Conservation (phyloP, 1,284 basidiomycete genomes). For the Schizophyllum commune region DNA sequence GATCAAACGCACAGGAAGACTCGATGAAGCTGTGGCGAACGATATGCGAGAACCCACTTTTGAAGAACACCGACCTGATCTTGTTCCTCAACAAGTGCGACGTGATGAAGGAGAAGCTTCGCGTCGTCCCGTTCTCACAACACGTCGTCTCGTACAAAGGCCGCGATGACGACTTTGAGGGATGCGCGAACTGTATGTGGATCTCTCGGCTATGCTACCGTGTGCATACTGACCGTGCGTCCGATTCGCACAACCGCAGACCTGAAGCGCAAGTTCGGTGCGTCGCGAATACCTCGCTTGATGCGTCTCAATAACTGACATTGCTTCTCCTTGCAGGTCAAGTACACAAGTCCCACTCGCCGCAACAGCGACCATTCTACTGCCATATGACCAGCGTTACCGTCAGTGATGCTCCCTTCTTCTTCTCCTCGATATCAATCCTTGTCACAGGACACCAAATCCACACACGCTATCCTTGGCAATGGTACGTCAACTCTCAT, state of each 20-base stretch:
- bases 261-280: neutral
- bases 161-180: neutral
- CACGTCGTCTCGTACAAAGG: neutral
- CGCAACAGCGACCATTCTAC: neutral
- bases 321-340: neutral
- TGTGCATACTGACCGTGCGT: neutral
- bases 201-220: neutral
- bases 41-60: neutral
- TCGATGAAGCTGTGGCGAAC: neutral
- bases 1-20: neutral
- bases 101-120: neutral
- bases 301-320: neutral
- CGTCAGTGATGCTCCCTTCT: neutral
- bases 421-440: neutral
- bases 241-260: neutral
- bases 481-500: neutral
- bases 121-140: neutral
- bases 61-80: conserved; percentile 4
- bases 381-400: neutral
- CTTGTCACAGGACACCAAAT: neutral
- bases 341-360: neutral
- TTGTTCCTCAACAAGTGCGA: conserved; percentile 13
- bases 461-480: neutral
- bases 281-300: neutral
- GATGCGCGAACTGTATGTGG: neutral